These are phyloP conservation scores for Acrodontium crateriforme DNA, from an alignment of 2,329 filamentous ascomycete species.

Conservation along the genomic window DNA sequence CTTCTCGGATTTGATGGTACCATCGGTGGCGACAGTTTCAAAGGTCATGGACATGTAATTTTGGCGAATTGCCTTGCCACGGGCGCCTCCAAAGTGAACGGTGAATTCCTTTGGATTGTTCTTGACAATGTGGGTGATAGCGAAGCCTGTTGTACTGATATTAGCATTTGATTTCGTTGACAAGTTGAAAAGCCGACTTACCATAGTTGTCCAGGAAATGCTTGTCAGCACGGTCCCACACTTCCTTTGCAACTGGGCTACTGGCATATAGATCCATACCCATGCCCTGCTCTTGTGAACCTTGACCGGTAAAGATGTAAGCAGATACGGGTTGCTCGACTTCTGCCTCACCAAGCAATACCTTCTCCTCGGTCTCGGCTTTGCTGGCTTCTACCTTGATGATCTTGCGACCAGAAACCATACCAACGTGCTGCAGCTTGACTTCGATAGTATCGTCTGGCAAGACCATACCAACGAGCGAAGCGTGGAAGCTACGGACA, in stretches of 20 bases:
- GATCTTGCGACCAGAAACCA: conserved; percentile 97
- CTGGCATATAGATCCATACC: conserved; percentile 96
- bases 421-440: conserved; percentile 89
- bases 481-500: conserved; percentile 93
- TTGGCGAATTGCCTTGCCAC: conserved; percentile 91
- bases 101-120: conserved; percentile 99
- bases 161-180: conserved; percentile 1
- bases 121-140: conserved; percentile 96
- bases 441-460: conserved; percentile 93
- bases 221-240: conserved; percentile 95
- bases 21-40: conserved; percentile 88
- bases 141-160: conserved; percentile 50
- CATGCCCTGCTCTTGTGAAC: conserved; percentile 98
- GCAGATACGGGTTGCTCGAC: conserved; percentile 94
- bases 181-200: conserved; percentile 31
- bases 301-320: conserved; percentile 96
- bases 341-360: conserved; percentile 86
- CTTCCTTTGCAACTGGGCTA: conserved; percentile 87
- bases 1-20: conserved; percentile 91
- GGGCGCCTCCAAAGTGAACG: conserved; percentile 91
- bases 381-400: conserved; percentile 97
- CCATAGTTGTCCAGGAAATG: conserved; percentile 99
- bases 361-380: conserved; percentile 79
- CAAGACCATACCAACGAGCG: conserved; percentile 94
- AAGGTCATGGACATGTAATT: conserved; percentile 99